phyloP scores from a whole-genome alignment of 306 rosid genomes.

The Spatholobus suberectus region DNA sequence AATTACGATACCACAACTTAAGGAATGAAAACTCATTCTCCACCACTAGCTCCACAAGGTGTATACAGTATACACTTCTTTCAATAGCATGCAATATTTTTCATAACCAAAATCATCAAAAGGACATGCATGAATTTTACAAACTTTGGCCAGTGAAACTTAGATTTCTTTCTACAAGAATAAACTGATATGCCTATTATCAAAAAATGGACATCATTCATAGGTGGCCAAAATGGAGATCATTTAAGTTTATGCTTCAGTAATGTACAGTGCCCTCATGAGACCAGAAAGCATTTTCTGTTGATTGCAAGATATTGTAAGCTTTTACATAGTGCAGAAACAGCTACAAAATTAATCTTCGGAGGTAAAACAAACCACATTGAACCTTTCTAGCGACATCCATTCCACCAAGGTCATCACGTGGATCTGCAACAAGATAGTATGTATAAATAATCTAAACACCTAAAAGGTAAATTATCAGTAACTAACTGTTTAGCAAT shows the following conservation, averaged over 20 bases:
- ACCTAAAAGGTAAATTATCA: constrained; percentile 10
- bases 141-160: background rate
- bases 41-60: background rate
- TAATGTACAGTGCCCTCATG: background rate
- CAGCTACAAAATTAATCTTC: constrained; percentile 14
- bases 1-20: constrained; percentile 1
- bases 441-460: constrained; percentile 22
- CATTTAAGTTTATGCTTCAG: background rate
- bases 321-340: constrained; percentile 10
- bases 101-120: constrained; percentile 19
- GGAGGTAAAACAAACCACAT: constrained; percentile 34
- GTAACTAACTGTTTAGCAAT: constrained; percentile 25
- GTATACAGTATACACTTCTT: background rate
- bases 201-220: background rate
- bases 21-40: constrained; percentile 3
- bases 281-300: background rate
- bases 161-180: background rate
- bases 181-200: background rate
- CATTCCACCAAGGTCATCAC: constrained; percentile 95
- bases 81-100: background rate
- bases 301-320: constrained; percentile 18
- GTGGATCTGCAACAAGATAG: constrained; percentile 81
- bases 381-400: constrained; percentile 98
- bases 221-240: background rate
- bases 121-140: constrained; percentile 1